Percentiles rank a stretch among this genome's conserved stretches.
Conservation (phyloP, 2,329 filamentous ascomycete genomes). For the Colletotrichum chrysophilum region DNA sequence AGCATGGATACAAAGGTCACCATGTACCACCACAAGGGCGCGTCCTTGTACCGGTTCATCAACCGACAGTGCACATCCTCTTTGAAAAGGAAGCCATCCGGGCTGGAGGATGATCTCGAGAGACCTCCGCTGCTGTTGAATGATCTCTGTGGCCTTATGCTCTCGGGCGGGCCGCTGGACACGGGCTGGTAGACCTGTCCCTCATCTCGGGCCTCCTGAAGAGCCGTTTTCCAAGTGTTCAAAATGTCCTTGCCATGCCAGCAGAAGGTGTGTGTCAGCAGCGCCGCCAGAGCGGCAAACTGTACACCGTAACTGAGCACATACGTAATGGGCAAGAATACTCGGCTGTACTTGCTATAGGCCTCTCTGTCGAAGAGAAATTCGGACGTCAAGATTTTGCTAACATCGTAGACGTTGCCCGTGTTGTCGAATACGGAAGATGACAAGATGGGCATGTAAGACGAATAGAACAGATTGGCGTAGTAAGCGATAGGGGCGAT, state of each 20-base stretch:
- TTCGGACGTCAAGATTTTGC: constrained; percentile 76
- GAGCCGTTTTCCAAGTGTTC: constrained; percentile 74
- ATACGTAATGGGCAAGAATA: constrained; percentile 87
- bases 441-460: constrained; percentile 87
- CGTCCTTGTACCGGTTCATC: constrained; percentile 84
- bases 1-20: constrained; percentile 78
- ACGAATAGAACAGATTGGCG: constrained; percentile 77
- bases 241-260: constrained; percentile 87
- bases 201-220: constrained; percentile 65
- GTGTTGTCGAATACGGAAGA: constrained; percentile 86
- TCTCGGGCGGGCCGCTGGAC: constrained; percentile 28
- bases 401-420: constrained; percentile 80
- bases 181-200: constrained; percentile 60
- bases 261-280: constrained; percentile 81
- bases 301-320: constrained; percentile 86
- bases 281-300: constrained; percentile 80
- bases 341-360: constrained; percentile 81
- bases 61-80: constrained; percentile 86
- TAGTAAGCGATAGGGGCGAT: constrained; percentile 83
- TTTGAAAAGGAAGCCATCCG: constrained; percentile 65
- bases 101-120: constrained; percentile 42
- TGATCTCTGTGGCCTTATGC: constrained; percentile 8
- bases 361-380: constrained; percentile 80
- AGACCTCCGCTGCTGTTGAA: constrained; percentile 24
- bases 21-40: constrained; percentile 82